Conservation (phyloP, 2,329 filamentous ascomycete species). For the Clarireedia sp. region DNA sequence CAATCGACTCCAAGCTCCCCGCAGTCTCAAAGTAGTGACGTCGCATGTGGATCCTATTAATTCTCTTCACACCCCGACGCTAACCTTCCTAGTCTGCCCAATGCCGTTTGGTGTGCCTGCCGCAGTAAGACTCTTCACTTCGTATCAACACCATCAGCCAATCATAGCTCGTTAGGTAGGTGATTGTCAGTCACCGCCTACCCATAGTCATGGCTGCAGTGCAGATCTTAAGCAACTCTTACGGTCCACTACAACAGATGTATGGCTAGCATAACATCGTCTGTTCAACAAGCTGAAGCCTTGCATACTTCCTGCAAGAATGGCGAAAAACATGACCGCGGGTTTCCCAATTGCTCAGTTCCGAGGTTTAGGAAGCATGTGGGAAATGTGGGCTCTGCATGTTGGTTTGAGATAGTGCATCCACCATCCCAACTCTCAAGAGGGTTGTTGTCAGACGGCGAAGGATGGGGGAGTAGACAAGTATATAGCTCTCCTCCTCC, state of each 20-base stretch:
- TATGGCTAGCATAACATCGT: not conserved
- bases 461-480: slow-evolving; percentile 3
- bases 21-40: slow-evolving; percentile 1
- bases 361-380: slow-evolving; percentile 7
- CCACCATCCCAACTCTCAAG: not conserved
- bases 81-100: not conserved
- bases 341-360: slow-evolving; percentile 1
- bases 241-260: not conserved
- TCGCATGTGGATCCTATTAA: slow-evolving; percentile 1
- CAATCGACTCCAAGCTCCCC: not conserved
- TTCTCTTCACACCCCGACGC: not conserved
- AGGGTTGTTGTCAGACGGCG: not conserved
- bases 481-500: slow-evolving; percentile 4
- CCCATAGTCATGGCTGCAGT: not conserved
- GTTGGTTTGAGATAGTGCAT: not conserved
- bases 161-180: not conserved
- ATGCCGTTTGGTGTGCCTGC: not conserved
- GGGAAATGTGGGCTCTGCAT: slow-evolving; percentile 1
- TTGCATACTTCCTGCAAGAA: not conserved
- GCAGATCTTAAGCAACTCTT: slow-evolving; percentile 6
- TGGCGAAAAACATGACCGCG: not conserved
- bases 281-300: not conserved
- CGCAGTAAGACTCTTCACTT: not conserved
- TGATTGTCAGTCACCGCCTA: not conserved
- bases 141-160: not conserved